Base-by-base conservation (phyloP, 768 basidiomycete species). In the Rhizopogon vulgaris region DNA sequence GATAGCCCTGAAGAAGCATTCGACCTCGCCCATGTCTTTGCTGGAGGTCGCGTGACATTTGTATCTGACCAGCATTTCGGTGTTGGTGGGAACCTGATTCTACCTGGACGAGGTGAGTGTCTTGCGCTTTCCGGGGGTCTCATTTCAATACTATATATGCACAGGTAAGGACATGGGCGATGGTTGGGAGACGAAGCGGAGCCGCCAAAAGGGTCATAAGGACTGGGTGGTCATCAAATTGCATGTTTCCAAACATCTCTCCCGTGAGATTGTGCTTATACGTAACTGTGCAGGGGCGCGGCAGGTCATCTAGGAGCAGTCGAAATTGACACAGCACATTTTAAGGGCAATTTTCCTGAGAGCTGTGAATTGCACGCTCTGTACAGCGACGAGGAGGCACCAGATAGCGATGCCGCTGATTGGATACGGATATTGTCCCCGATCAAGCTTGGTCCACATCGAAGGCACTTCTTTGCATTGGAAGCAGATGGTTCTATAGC, bases 101-200 rank as follows among this genome's bases (percentile, higher is more conserved):
- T 96, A 37, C 94, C 95, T 1, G 95, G 95, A 27, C 72, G 94
- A 67, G 95, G 85, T 72, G 57, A 58, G 60, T 46, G 4, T 34
- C 30, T 22, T n/a, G 17, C 51, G 40, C 45, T 34, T 46, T 14
- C 15, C 9, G 45, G 9, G 9, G 22, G 14, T 22, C 22, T 10
- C 14, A 22, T 54, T 24, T 46, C 12, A 43, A 38, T 39, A 27
- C 34, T 47, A 30, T 34, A 38, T 48, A 8, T 22, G 24, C 17
- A 36, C 47, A 80, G 78, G 90, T 25, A 85, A 84, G 63, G 87
- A 95, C 61, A 99, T 99, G 93, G 84, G 94, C 4, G 94, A 96
- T 63, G 96, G 96, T 4, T 99, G 96, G 96, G 96, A 99, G 71
- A 98, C 95, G 3, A 92, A 88, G 65, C 78, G 96, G 55, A 94